phyloP scores from a whole-genome alignment of 805 yeast species.

The Ogataea methanolica region DNA sequence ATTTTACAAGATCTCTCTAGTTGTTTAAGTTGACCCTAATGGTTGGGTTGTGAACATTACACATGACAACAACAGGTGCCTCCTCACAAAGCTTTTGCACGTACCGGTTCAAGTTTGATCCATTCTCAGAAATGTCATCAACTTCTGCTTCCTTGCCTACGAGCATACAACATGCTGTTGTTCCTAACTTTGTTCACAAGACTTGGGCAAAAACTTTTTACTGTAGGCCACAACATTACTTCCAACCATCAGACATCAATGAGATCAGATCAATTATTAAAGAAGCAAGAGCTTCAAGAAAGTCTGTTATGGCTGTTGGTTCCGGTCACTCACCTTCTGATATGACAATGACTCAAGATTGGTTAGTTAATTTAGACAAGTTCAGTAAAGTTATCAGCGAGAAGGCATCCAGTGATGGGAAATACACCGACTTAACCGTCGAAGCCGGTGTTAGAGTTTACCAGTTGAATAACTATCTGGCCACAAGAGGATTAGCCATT shows the following conservation, averaged over 20 bases:
- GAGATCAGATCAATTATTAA: constrained; percentile 65
- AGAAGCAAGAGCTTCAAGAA: constrained; percentile 52
- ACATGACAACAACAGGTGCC: too few species aligned
- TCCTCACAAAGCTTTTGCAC: too few species aligned
- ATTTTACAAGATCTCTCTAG: too few species aligned
- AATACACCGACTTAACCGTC: constrained; percentile 85
- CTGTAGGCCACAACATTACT: constrained; percentile 70
- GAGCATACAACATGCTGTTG: constrained; percentile 26
- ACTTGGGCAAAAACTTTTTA: constrained; percentile 92
- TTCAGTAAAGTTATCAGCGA: constrained; percentile 48
- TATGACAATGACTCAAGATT: constrained; percentile 79
- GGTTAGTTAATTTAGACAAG: constrained; percentile 84
- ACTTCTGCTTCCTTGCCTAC: constrained; percentile 18
- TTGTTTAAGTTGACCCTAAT: too few species aligned
- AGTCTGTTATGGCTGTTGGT: constrained; percentile 80
- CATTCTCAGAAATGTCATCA: too few species aligned
- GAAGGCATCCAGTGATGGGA: constrained; percentile 47
- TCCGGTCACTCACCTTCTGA: constrained; percentile 95
- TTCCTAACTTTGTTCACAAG: constrained; percentile 42
- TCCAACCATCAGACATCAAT: constrained; percentile 71
- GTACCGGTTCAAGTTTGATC: too few species aligned
- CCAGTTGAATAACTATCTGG: constrained; percentile 66
- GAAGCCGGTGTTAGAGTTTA: constrained; percentile 86
- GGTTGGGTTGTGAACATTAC: too few species aligned
- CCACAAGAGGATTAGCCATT: constrained; percentile 63